These are phyloP conservation scores for Wallacemonas sp. DNA, from an alignment of 208 protist genomes.

Conservation along the genomic window DNA sequence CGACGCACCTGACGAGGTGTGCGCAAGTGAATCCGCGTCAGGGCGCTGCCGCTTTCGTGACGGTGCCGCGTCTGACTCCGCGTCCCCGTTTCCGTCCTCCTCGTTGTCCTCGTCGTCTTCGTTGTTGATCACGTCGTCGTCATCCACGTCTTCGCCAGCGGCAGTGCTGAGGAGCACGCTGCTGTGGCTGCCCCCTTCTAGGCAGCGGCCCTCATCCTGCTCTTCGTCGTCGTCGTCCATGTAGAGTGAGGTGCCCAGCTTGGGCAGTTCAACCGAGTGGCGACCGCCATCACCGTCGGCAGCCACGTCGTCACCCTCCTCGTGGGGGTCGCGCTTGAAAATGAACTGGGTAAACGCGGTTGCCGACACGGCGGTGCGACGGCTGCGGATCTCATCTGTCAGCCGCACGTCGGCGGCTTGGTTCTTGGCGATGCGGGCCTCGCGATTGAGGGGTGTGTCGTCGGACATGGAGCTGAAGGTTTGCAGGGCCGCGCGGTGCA, in stretches of 20 bases:
- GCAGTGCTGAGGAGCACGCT: slow-evolving; percentile 3
- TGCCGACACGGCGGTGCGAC: slow-evolving; percentile 63
- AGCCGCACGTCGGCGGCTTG: slow-evolving; percentile 32
- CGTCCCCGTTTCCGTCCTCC: slow-evolving; percentile 19
- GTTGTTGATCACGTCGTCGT: not conserved
- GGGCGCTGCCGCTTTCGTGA: not conserved
- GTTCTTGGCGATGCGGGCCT: slow-evolving; percentile 40
- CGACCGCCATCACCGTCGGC: not conserved
- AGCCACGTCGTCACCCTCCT: not conserved
- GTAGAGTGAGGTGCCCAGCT: slow-evolving; percentile 48
- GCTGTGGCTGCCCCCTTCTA: not conserved
- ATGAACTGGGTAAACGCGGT: slow-evolving; percentile 71
- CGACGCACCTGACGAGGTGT: not conserved
- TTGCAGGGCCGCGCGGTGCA: slow-evolving; percentile 44
- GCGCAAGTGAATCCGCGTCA: not conserved
- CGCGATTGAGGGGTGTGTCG: slow-evolving; percentile 39
- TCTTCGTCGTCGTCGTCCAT: slow-evolving; percentile 10
- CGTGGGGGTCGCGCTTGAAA: slow-evolving; percentile 29
- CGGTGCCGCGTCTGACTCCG: not conserved
- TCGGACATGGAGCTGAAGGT: slow-evolving; percentile 49
- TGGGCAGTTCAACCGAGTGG: slow-evolving; percentile 29
- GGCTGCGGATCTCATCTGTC: slow-evolving; percentile 33
- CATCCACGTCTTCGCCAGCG: not conserved
- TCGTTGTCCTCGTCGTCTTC: slow-evolving; percentile 7
- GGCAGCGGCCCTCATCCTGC: not conserved